Evolutionary conservation across 352 stramenopile genomes (phyloP), one percentile per base, ranked within the genome.

Genomic region (Aphanomyces euteiches): DNA sequence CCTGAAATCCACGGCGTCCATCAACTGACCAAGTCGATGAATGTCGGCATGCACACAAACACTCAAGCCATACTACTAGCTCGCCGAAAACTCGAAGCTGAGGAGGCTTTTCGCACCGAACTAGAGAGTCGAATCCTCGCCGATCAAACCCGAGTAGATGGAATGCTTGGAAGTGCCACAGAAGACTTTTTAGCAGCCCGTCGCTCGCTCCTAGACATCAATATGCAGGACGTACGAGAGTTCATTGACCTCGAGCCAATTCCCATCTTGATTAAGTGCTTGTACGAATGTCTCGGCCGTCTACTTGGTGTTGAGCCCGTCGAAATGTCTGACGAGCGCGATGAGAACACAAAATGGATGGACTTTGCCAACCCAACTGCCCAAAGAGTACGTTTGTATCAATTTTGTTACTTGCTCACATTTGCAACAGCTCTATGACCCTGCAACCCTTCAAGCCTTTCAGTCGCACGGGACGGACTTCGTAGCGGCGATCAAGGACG

Each of bases 301-400:
- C 81, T 93, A 21, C 76, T 90, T n/a, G 74, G 71, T 5, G 83
- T 93, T 12, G 74, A 85, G 45, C 81, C 85, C 3, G 73, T 90
- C 2, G 76, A 88, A 69, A 72, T 74, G 0, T 82, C 53, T 10
- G 84, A 91, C 66, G 82, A 90, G 43, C 73, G 89, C 60, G 83
- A 93, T 58, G 79, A 80, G 3, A 84, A 92, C 15, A 85, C 90
- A 57, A 77, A 88, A 13, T 76, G 90, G 37, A 86, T 90, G 77
- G 80, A 92, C 57, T 93, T 92, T 48, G 90, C 84, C 82, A 61
- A 84, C 36, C 84, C 77, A 7, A 54, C 79, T 5, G 78, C 76
- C 2, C 5, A 60, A 4, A 40, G 19, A 50, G 64, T 70, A 3
- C 66, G 68, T 13, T 76, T 88, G 72, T 73, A 77, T 19, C 41